Evolutionary conservation across 192 early-diverging fungal genomes (phyloP).

Genomic region (Coemansia nantahalensis): DNA sequence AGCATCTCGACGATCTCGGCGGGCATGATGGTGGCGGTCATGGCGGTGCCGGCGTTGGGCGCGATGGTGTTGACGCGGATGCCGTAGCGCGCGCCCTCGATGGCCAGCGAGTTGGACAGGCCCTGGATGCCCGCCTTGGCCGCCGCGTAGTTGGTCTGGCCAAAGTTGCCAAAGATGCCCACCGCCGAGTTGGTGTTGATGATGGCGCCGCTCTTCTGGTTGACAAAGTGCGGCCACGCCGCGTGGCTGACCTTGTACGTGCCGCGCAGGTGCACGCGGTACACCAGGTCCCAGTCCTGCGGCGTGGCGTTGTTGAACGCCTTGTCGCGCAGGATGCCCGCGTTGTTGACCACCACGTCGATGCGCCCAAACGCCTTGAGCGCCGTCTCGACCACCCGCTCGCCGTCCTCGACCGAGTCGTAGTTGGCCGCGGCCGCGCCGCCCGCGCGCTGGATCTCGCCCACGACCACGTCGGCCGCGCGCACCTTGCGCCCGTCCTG

Average conservation of each 20-base stretch:
- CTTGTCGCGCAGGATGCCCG: constrained; percentile 95
- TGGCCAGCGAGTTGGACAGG: constrained; percentile 85
- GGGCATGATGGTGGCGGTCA: constrained; percentile 97
- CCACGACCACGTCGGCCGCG: constrained; percentile 75
- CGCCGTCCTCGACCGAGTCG: constrained; percentile 97
- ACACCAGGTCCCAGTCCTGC: constrained; percentile 92
- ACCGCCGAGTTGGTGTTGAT: constrained; percentile 95
- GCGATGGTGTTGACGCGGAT: constrained; percentile 95
- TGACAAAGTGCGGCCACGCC: constrained; percentile 92
- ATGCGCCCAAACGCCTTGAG: constrained; percentile 78
- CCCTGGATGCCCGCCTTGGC: constrained; percentile 93
- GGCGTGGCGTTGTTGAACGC: constrained; percentile 89
- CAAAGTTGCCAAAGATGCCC: constrained; percentile 92
- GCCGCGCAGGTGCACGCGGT: constrained; percentile 86
- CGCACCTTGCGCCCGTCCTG: constrained; percentile 40
- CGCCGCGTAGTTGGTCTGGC: constrained; percentile 93
- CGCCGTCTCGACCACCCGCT: constrained; percentile 89
- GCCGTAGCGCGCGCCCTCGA: constrained; percentile 88
- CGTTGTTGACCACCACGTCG: constrained; percentile 94
- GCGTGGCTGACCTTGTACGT: constrained; percentile 94
- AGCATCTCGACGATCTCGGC: constrained; percentile 93
- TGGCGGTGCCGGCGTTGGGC: constrained; percentile 94
- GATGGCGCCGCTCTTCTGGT: constrained; percentile 93
- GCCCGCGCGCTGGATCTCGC: constrained; percentile 74
- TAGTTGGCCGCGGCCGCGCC: constrained; percentile 89